A percentile compares a stretch with the other conserved stretches of the same genome.
Conservation (phyloP, 176 grass and related monocot species). For the Aegilops sharonensis region DNA sequence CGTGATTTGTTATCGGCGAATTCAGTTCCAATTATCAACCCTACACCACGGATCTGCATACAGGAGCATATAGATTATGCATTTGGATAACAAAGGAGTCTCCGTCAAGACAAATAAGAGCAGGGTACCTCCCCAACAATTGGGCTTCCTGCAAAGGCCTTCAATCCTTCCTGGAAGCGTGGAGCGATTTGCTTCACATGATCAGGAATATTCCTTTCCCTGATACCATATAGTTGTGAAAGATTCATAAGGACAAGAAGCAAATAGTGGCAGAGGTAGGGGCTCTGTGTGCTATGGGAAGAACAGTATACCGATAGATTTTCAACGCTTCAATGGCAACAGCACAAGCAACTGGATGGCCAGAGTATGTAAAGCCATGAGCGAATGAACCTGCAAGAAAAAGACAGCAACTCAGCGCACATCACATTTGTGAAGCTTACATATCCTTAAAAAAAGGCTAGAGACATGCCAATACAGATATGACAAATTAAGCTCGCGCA, state of each 20-base stretch:
- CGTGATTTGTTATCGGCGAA: slow-evolving; percentile 91
- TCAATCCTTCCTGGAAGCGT: slow-evolving; percentile 78
- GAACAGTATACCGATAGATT: slow-evolving; percentile 56
- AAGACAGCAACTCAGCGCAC: neutral
- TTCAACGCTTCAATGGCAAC: slow-evolving; percentile 90
- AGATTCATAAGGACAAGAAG: slow-evolving; percentile 20
- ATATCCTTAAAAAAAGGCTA: slow-evolving; percentile 1
- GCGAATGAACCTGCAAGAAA: slow-evolving; percentile 76
- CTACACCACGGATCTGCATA: slow-evolving; percentile 78
- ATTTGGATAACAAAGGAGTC: neutral
- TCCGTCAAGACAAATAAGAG: neutral
- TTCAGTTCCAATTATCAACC: slow-evolving; percentile 82
- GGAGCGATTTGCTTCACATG: slow-evolving; percentile 68
- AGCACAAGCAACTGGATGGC: slow-evolving; percentile 87
- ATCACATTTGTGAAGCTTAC: slow-evolving; percentile 6
- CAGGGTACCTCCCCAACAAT: slow-evolving; percentile 88
- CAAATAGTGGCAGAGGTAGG: neutral
- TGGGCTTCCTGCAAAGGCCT: slow-evolving; percentile 69
- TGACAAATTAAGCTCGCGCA: neutral
- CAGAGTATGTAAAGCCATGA: slow-evolving; percentile 96
- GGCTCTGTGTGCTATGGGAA: neutral
- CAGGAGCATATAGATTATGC: neutral
- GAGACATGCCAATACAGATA: slow-evolving; percentile 4
- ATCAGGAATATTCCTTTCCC: slow-evolving; percentile 83
- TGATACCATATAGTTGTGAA: slow-evolving; percentile 32